Evolutionary conservation across 331 rosid genomes (phyloP).

Genomic region (Cydonia oblonga): DNA sequence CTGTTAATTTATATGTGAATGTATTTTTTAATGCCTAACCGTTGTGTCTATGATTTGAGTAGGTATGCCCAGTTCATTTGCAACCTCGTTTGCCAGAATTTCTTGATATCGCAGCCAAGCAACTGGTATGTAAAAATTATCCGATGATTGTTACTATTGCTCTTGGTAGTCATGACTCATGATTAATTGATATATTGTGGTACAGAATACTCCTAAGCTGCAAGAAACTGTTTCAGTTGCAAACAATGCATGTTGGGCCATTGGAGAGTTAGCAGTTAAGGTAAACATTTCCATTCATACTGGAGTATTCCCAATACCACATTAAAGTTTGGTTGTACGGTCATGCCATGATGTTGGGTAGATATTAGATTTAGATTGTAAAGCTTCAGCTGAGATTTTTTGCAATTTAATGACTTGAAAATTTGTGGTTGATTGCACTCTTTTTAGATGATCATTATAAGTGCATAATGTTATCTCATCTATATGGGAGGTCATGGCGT

Average conservation of each 20-base stretch:
- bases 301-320: background rate
- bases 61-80: slow-evolving; percentile 84
- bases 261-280: slow-evolving; percentile 96
- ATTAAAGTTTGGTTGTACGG: background rate
- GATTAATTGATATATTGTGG: slow-evolving; percentile 4
- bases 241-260: slow-evolving; percentile 99
- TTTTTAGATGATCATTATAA: background rate
- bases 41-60: slow-evolving; percentile 14
- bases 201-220: slow-evolving; percentile 69
- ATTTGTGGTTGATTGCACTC: background rate
- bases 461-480: background rate
- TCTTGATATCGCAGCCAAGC: slow-evolving; percentile 80
- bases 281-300: slow-evolving; percentile 18
- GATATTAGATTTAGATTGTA: background rate
- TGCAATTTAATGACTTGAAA: background rate
- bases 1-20: background rate
- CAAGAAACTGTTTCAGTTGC: slow-evolving; percentile 85
- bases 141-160: background rate
- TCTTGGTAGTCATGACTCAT: slow-evolving; percentile 12
- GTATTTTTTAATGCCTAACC: background rate
- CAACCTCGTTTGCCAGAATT: slow-evolving; percentile 72
- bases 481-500: background rate
- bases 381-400: background rate
- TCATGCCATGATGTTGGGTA: background rate
- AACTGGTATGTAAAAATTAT: slow-evolving; percentile 56